phyloP scores from a whole-genome alignment of 2,329 filamentous ascomycete species.

The Trichoderma harzianum region DNA sequence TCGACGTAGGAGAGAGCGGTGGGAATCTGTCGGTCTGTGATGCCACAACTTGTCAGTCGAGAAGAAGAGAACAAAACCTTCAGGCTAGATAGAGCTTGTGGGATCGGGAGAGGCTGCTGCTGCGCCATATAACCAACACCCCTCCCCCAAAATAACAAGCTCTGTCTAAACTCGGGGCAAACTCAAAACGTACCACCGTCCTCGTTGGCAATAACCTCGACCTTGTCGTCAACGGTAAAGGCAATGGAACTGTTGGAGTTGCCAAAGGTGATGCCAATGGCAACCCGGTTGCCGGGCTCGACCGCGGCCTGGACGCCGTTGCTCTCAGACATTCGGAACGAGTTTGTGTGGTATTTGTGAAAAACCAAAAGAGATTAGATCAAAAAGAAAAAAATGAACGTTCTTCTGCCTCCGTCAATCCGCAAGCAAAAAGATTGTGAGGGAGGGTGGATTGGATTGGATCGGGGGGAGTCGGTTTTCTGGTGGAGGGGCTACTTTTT shows the following conservation, averaged over 20 bases:
- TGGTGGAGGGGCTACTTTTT: constrained; percentile 12
- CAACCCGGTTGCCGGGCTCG: constrained; percentile 59
- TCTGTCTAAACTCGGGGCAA: not conserved
- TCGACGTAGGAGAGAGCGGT: constrained; percentile 91
- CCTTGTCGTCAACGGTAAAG: constrained; percentile 87
- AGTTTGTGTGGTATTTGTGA: not conserved
- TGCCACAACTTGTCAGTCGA: constrained; percentile 13
- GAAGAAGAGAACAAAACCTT: not conserved
- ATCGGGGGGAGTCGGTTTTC: not conserved
- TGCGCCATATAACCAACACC: not conserved
- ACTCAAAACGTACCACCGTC: constrained; percentile 71
- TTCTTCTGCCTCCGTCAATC: not conserved
- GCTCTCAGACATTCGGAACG: constrained; percentile 46
- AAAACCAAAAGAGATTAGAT: not conserved
- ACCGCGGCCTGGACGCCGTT: constrained; percentile 41
- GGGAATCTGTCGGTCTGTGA: constrained; percentile 88
- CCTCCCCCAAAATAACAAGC: not conserved
- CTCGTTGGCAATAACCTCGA: constrained; percentile 97
- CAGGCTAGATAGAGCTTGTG: not conserved
- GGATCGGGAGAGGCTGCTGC: not conserved
- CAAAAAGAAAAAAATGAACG: not conserved
- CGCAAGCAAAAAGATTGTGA: not conserved
- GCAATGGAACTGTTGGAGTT: constrained; percentile 99
- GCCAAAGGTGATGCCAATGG: constrained; percentile 95
- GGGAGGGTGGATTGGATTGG: not conserved